Base-by-base conservation (phyloP, 495 filamentous ascomycete species). In the Aspergillus incahuasiensis region DNA sequence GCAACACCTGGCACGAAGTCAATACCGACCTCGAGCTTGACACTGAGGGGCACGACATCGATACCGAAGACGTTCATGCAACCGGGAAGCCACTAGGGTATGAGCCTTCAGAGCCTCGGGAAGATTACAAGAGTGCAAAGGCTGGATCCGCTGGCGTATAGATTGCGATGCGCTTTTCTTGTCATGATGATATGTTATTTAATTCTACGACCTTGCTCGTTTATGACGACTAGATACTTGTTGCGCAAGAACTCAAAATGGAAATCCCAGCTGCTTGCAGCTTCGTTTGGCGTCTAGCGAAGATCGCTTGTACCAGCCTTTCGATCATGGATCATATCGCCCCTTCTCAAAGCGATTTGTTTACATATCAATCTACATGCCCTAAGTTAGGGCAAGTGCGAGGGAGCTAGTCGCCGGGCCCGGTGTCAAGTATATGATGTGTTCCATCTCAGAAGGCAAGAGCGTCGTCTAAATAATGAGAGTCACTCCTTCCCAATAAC, bases 1-100 rank as follows among this genome's bases (percentile, higher is more conserved):
- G 86, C 61, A 79, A 86, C 32, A 75, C 62, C 12, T 97, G 92
- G 92, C 82, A 87, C 65, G 92, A 97, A 72, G 84, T 92, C 28
- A 84, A 86, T 18, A 81, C 88, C 52, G 80, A 89, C 52, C 53
- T 63, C 3, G 65, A 71, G 20, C 51, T 75, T 15, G 34, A 76
- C 12, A 70, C 73, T 4, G 75, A 81, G 50, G 74, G 68, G 6
- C 63, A 71, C 49, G 69, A 74, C 9, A 60, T 73, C 1, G 56
- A 58, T 19, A 15, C 34, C 12, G 59, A 61, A n/a, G 62, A 64
- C 11, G 34, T 50, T 8, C 48, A 41, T 16, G 25, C 49, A 11
- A 40, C 54, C n/a, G 50, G 39, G 3, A 62, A 64, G 20, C 47
- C 41, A 13, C 15, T 50, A 12, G 48, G 34, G 5, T 39, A 47